Conservation (phyloP, 768 basidiomycete genomes). For the Coprinopsis cinerea region DNA sequence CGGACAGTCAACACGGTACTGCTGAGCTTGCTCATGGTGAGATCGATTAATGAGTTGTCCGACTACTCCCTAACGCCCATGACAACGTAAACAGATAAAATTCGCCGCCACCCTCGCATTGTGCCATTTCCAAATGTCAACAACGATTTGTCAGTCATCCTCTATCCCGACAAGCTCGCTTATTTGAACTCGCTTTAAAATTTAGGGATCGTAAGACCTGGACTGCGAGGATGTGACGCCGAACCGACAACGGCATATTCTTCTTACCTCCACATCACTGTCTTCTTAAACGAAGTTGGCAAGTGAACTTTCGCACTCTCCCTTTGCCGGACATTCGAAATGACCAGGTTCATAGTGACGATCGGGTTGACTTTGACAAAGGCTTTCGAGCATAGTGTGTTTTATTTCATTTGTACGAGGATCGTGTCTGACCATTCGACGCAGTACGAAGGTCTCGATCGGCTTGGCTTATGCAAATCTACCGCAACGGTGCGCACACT, state of each 20-base stretch:
- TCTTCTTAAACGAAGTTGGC: not conserved
- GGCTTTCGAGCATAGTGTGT: not conserved
- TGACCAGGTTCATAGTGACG: not conserved
- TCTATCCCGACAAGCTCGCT: too few relatives aligned
- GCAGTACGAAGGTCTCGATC: too few relatives aligned
- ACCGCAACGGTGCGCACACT: not conserved
- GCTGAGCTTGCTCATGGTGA: not conserved
- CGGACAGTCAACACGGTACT: not conserved
- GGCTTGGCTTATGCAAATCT: not conserved
- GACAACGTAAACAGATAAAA: too few relatives aligned
- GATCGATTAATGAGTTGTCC: too few relatives aligned
- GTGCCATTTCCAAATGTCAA: too few relatives aligned
- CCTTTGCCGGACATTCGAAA: not conserved
- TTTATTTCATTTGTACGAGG: not conserved
- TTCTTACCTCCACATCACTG: not conserved
- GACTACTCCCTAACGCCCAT: too few relatives aligned
- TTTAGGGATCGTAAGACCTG: not conserved
- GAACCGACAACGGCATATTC: not conserved
- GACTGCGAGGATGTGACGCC: not conserved
- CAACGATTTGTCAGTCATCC: too few relatives aligned
- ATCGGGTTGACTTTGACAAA: not conserved
- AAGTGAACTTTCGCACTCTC: not conserved
- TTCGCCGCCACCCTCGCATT: too few relatives aligned
- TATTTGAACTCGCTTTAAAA: not conserved
- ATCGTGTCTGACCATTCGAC: not conserved